Base-by-base conservation (phyloP, 495 filamentous ascomycete genomes). In the Hypomontagnella submonticulosa region DNA sequence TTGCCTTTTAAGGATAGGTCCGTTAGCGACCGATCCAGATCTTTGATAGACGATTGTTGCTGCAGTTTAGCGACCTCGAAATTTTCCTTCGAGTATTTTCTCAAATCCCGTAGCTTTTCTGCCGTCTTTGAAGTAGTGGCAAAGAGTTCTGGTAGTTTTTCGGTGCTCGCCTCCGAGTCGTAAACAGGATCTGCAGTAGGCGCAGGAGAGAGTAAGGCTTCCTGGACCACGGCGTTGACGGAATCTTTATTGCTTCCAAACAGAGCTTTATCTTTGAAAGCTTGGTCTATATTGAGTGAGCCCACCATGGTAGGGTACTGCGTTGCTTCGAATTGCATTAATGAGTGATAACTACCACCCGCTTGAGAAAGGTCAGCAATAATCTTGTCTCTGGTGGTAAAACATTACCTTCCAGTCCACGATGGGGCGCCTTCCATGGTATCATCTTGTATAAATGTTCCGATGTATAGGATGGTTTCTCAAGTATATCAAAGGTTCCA, bases 401-500 rank as follows among this genome's bases (percentile, higher is more conserved):
- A 19, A 15, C 3, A 15, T 40, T 75, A 81, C 81, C 80, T 70
- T 80, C 78, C 32, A 79, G 58, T 15, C 81, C 81, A 18, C 80
- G 74, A 41, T 81, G 71, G 11, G 81, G 79, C 1, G 76, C 50
- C 48, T 73, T 70, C 81, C 81, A 83, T 1, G 80, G 79, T 16
- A 82, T 70, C 63, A 86, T 61, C 51, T 83, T 77, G 37, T 76
- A 82, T 20, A 82, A 66, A 54, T 84, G 80, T 58, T 79, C 76
- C 0, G 81, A 76, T 8, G 83, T 82, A 59, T 75, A 77, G 10
- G 84, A 83, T 9, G 88, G 86, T 63, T 88, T 87, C 53, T 86
- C 85, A 6, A 90, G 63, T 18, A 93, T 84, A 12, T 87, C 87
- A 43, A 93, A 81, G 2, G 79, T 74, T n/a, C 89, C 87, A 71